Evolutionary conservation across 768 basidiomycete species (phyloP), one percentile per base, ranked within the genome.

Genomic region (Coprinopsis cinerea): DNA sequence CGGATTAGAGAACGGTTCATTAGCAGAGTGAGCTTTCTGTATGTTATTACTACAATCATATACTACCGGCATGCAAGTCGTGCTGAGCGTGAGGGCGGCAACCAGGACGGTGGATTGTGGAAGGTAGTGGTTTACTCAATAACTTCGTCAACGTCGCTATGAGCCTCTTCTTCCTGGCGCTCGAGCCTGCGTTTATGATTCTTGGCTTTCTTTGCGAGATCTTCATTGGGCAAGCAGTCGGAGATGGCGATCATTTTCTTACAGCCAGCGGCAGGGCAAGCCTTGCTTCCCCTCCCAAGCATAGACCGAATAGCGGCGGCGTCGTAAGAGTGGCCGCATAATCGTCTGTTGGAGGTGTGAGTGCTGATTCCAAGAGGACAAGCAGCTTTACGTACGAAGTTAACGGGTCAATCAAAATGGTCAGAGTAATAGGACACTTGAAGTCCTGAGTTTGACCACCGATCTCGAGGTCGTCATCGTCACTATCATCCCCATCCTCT

Each of bases 311-410:
- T 87, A 1, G 89, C 82, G 40, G 66, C 76, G 39, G 69, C 74
- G 2, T 90, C 92, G 70, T 85, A 98, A 1, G 86, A 88, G 64
- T 98, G 94, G 0, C 78, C 72, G 64, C 94, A 96, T 25, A 78
- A 60, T 34, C 65, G 62, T 28, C 88, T 92, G 59, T 15, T 52
- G 39, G 25, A 37, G 11, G 28, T 24, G 40, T 28, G 48, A 37
- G 15, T 11, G 44, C 51, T 52, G 47, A 27, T 22, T n/a, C n/a
- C 24, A 18, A 13, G 44, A 48, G 54, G 28, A 27, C 24, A 22
- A 28, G 47, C 50, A 40, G 22, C 49, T 37, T 18, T 3, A 72
- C 86, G 48, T 61, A 94, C 93, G 89, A 92, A 2, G 86, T 91
- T 51, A 88, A 69, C 1, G 94, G 92, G 44, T 95, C 73, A 18